phyloP scores from a whole-genome alignment of 2,329 filamentous ascomycete genomes.

The Aspergillus sp. region DNA sequence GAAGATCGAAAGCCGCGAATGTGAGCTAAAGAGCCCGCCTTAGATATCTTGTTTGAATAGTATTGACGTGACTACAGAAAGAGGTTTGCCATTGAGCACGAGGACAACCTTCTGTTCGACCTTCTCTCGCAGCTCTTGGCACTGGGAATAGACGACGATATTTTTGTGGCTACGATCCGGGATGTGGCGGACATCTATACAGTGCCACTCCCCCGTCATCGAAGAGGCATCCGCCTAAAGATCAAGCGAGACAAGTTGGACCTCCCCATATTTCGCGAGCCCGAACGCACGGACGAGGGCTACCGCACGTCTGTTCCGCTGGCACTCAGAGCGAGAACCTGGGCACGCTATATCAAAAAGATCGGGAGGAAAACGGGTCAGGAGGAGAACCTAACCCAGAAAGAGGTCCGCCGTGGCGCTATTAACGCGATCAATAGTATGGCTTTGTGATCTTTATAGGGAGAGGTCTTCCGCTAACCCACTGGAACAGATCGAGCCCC shows the following conservation, averaged over 20 bases:
- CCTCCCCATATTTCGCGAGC: slow-evolving; percentile 17
- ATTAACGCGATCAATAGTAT: slow-evolving; percentile 26
- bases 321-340: slow-evolving; percentile 15
- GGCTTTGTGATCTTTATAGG: not conserved
- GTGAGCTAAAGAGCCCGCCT: slow-evolving; percentile 11
- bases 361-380: slow-evolving; percentile 11
- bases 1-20: slow-evolving; percentile 22
- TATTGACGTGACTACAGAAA: no score
- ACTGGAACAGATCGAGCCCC: slow-evolving; percentile 16
- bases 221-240: slow-evolving; percentile 16
- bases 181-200: slow-evolving; percentile 20
- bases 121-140: slow-evolving; percentile 18
- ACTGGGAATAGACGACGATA: slow-evolving; percentile 15
- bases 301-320: slow-evolving; percentile 14
- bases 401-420: slow-evolving; percentile 13
- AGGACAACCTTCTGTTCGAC: slow-evolving; percentile 19
- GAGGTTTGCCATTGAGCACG: slow-evolving; percentile 19
- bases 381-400: slow-evolving; percentile 16
- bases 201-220: slow-evolving; percentile 13
- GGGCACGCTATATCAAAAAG: slow-evolving; percentile 15
- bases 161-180: slow-evolving; percentile 14
- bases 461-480: slow-evolving; percentile 5
- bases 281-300: slow-evolving; percentile 12
- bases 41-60: no score
- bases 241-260: slow-evolving; percentile 20